Evolutionary conservation across 2,329 filamentous ascomycete genomes (phyloP).

Genomic region (Fusarium haematococcum): DNA sequence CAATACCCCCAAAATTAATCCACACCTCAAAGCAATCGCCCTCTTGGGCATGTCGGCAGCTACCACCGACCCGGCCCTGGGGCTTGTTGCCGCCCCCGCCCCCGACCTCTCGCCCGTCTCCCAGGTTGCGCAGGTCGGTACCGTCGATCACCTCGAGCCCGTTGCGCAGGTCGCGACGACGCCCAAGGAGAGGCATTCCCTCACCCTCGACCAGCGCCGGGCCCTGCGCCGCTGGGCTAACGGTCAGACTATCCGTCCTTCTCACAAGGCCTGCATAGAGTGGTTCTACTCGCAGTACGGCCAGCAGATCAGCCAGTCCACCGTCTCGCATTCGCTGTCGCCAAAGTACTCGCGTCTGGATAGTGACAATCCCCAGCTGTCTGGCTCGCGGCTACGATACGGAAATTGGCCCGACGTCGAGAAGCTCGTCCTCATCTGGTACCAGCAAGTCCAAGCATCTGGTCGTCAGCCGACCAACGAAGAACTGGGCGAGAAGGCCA

Average conservation of each 20-base stretch:
- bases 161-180: conserved; percentile 27
- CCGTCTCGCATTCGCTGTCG: conserved; percentile 71
- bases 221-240: conserved; percentile 71
- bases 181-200: conserved; percentile 66
- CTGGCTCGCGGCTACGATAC: conserved; percentile 71
- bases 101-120: conserved; percentile 45
- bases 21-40: conserved; percentile 47
- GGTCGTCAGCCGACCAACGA: conserved; percentile 72
- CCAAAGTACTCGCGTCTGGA: conserved; percentile 73
- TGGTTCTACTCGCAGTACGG: conserved; percentile 71
- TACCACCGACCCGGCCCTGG: conserved; percentile 42
- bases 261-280: conserved; percentile 72
- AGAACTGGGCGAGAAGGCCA: conserved; percentile 72
- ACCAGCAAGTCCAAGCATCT: conserved; percentile 62
- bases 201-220: conserved; percentile 72
- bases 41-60: conserved; percentile 51
- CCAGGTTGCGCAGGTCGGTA: conserved; percentile 34
- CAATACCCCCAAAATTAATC: conserved; percentile 21
- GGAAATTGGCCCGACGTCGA: conserved; percentile 74
- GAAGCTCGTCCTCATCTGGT: conserved; percentile 68
- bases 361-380: conserved; percentile 68
- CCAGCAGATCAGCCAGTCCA: conserved; percentile 72
- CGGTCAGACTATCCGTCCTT: conserved; percentile 66
- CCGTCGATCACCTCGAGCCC: conserved; percentile 25
- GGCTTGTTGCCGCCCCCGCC: conserved; percentile 47